Base-by-base conservation (phyloP, 2,329 filamentous ascomycete genomes). In the Cadophora malorum region DNA sequence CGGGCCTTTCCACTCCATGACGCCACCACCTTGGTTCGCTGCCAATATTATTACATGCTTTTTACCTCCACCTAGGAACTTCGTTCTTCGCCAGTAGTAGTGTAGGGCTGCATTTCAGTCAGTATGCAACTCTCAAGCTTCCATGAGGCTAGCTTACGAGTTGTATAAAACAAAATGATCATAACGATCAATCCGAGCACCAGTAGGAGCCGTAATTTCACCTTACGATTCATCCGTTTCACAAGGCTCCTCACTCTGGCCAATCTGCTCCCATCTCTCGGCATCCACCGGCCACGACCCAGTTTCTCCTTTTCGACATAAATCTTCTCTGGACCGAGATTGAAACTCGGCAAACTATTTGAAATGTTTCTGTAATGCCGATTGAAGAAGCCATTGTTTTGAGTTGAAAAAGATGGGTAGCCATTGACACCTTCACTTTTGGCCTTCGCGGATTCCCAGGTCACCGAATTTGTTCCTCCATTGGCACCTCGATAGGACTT, bases 1-100 rank as follows among this genome's bases (percentile, higher is more conserved):
- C 23, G 95, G 92, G 0, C 95, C 95, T 80, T 99, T 99, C 95
- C 94, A 97, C 77, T 97, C 95, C 94, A 98, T 98, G 8, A 99
- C 96, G 75, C 96, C 96, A 68, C 96, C 96, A 60, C 96, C 96
- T 71, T 97, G 87, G 77, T 99, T 99, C 65, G 96, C 94, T 28
- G 92, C 94, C 23, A 98, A 84, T 70, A 99, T 94, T 65, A 99
- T 91, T 72, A 99, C 96, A 77, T 91, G 94, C 76, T 97, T 98
- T 77, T 90, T 90, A 23, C 96, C 96, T 60, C 92, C 92, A 62
- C 95, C 94, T 3, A 96, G 83, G 80, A 86, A 86, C 45, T 89
- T 82, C 58, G 90, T 85, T 80, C 92, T 86, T 75, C 93, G 88
- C 83, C 92, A 97, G 78, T 82, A 81, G 74, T 86, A 86, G 72